Conservation (phyloP, 306 rosid genomes). For the Benincasa hispida region DNA sequence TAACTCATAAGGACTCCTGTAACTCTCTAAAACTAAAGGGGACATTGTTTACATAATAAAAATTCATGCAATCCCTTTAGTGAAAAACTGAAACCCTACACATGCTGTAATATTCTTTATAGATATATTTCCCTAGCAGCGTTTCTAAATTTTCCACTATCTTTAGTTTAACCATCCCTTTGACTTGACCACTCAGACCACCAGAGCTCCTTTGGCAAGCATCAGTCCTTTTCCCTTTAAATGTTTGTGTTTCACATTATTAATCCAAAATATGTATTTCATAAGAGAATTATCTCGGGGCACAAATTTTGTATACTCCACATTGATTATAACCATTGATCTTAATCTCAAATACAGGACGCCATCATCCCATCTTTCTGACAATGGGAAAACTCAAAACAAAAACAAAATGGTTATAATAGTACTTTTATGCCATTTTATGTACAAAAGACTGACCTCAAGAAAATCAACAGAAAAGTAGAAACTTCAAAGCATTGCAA, state of each 20-base stretch:
- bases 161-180: neutral
- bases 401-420: neutral
- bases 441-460: neutral
- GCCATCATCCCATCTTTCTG: neutral
- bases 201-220: neutral
- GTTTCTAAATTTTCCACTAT: neutral
- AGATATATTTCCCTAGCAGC: neutral
- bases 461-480: constrained; percentile 1
- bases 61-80: neutral
- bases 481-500: neutral
- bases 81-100: neutral
- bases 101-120: neutral
- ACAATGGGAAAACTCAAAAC: neutral
- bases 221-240: neutral
- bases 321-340: neutral
- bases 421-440: neutral
- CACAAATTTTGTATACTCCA: neutral
- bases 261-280: neutral
- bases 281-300: neutral
- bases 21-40: neutral
- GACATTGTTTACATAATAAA: neutral
- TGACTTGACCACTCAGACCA: neutral
- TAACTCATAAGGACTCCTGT: neutral
- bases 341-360: neutral
- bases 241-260: neutral